Percentiles rank a stretch among this genome's conserved stretches.
Evolutionary conservation across 306 rosid genomes (phyloP).

Genomic region (Prunus fruticosa): DNA sequence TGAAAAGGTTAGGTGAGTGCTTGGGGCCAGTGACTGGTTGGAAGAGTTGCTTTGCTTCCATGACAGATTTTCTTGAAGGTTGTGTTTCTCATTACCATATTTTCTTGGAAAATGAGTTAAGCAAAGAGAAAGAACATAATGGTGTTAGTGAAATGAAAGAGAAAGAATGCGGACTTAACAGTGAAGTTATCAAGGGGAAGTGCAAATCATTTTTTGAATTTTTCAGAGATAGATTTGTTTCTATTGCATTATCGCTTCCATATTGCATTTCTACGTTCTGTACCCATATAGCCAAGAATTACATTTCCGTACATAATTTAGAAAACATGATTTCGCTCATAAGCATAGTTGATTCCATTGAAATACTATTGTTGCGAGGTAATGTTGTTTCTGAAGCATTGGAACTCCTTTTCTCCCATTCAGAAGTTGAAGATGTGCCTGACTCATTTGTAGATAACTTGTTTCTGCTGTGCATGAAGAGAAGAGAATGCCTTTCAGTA

Average conservation of each 20-base stretch:
- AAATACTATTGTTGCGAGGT: constrained; percentile 34
- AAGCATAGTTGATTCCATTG: constrained; percentile 34
- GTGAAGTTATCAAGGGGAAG: constrained; percentile 16
- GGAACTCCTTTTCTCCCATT: constrained; percentile 39
- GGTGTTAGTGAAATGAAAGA: not conserved
- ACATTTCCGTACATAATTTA: constrained; percentile 32
- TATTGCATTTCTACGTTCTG: constrained; percentile 37
- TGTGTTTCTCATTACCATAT: constrained; percentile 58
- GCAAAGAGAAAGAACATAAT: constrained; percentile 11
- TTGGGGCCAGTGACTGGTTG: constrained; percentile 49
- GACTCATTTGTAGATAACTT: constrained; percentile 1
- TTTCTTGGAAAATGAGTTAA: constrained; percentile 44
- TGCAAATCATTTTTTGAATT: constrained; percentile 54
- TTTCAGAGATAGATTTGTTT: constrained; percentile 41
- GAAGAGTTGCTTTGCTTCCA: constrained; percentile 50
- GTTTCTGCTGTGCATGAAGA: constrained; percentile 20
- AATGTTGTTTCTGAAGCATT: constrained; percentile 30
- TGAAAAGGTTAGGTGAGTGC: constrained; percentile 38
- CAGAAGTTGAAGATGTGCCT: constrained; percentile 17
- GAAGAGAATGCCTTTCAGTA: constrained; percentile 42
- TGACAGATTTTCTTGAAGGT: constrained; percentile 55
- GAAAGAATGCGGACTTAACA: constrained; percentile 12
- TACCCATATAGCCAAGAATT: constrained; percentile 53
- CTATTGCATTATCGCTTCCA: constrained; percentile 28
- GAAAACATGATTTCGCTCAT: constrained; percentile 30